Conservation (phyloP, 2,329 filamentous ascomycete genomes). For the Ophiocordyceps camponoti-rufipedis region DNA sequence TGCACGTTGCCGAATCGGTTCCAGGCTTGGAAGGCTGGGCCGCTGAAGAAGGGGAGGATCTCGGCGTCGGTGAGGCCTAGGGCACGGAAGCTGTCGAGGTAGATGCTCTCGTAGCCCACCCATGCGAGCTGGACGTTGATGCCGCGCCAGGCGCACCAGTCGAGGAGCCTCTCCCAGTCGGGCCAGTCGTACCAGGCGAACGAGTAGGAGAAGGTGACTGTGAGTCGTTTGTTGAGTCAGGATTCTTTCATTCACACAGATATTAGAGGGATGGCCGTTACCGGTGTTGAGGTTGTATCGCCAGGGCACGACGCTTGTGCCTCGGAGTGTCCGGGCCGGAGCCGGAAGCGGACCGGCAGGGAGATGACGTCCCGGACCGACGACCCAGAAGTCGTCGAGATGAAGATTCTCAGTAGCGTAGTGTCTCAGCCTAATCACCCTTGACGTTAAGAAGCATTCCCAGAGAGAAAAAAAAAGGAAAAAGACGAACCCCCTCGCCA, state of each 20-base stretch:
- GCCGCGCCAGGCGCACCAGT: constrained; percentile 33
- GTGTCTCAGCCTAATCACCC: constrained; percentile 4
- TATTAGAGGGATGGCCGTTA: constrained; percentile 4
- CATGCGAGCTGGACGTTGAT: constrained; percentile 32
- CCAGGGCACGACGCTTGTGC: constrained; percentile 6
- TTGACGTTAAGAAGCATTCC: background rate
- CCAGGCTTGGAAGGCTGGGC: constrained; percentile 32
- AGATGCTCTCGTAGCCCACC: constrained; percentile 31
- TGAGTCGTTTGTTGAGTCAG: background rate
- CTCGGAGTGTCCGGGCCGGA: constrained; percentile 1
- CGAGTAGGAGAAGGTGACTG: constrained; percentile 33
- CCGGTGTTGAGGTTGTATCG: constrained; percentile 31
- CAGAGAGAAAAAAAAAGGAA: too few species aligned
- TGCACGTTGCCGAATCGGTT: constrained; percentile 36
- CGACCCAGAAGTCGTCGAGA: constrained; percentile 6
- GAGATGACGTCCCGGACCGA: constrained; percentile 1
- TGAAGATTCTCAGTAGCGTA: constrained; percentile 6
- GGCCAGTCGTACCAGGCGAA: constrained; percentile 31
- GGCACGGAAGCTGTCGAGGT: constrained; percentile 26
- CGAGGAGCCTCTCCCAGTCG: constrained; percentile 32
- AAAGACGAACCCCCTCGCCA: constrained; percentile 5
- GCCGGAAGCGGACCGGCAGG: constrained; percentile 1
- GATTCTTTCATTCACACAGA: background rate
- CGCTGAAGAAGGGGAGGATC: constrained; percentile 26
- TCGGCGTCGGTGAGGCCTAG: constrained; percentile 24